phyloP scores from a whole-genome alignment of 805 yeast species.

The Starmerella roubikii region DNA sequence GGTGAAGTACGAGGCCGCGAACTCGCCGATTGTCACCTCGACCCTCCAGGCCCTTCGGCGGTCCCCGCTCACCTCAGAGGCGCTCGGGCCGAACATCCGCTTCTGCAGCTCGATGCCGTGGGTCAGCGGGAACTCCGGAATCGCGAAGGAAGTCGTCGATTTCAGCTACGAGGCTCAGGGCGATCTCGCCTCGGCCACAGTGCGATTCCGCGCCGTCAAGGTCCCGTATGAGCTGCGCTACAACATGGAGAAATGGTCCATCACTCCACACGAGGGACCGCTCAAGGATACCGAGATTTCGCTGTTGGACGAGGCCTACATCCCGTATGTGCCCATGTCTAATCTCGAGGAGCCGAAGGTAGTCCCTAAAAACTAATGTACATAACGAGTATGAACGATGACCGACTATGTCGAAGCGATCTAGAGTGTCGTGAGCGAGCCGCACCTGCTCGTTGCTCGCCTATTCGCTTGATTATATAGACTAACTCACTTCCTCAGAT shows the following conservation, averaged over 20 bases:
- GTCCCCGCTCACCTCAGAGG: conserved; percentile 45
- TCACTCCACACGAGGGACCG: conserved; percentile 36
- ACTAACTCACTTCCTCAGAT: no score
- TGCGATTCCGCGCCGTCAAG: conserved; percentile 58
- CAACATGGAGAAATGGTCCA: conserved; percentile 48
- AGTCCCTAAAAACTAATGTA: conserved; percentile 1
- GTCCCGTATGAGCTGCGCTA: conserved; percentile 45
- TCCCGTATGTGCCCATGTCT: conserved; percentile 22
- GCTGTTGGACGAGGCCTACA: conserved; percentile 36
- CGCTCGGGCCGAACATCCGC: conserved; percentile 62
- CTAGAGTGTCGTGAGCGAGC: no score
- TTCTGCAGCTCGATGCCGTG: conserved; percentile 72
- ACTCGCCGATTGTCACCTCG: conserved; percentile 78
- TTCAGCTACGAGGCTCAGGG: conserved; percentile 62
- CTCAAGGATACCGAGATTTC: conserved; percentile 26
- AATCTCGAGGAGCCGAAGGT: conserved; percentile 15
- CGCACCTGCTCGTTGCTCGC: no score
- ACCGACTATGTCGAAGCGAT: no score
- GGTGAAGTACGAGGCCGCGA: conserved; percentile 84
- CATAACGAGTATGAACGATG: no score
- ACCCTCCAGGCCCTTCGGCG: conserved; percentile 76
- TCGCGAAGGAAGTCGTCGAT: conserved; percentile 69
- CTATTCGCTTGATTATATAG: no score
- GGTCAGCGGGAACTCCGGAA: conserved; percentile 74
- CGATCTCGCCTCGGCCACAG: conserved; percentile 38